Evolutionary conservation across 129 eudicot genomes (phyloP).

Genomic region (Ambrosia artemisiifolia): DNA sequence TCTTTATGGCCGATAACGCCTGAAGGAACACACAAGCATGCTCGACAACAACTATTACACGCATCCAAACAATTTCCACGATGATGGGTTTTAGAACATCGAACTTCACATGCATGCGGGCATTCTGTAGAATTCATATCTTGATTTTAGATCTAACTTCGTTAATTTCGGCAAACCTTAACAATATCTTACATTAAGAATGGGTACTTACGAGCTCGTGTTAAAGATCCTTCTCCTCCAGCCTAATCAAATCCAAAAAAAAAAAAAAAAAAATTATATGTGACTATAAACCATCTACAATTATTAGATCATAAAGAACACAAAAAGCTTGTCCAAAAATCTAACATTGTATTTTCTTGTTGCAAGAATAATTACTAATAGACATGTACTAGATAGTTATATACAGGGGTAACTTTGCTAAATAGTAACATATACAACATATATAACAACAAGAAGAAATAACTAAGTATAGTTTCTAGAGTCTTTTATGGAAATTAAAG

Average conservation of each 20-base stretch:
- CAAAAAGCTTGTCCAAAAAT: too few relatives aligned
- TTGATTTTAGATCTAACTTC: too few relatives aligned
- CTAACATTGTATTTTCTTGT: too few relatives aligned
- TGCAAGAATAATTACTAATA: neutral
- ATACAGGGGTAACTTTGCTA: too few relatives aligned
- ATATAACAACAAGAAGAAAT: too few relatives aligned
- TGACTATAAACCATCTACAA: neutral
- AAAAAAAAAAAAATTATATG: neutral
- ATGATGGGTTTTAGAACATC: constrained; percentile 34
- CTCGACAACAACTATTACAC: constrained; percentile 30
- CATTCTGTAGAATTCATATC: constrained; percentile 21
- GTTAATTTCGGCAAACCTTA: neutral
- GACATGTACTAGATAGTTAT: too few relatives aligned
- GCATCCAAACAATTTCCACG: constrained; percentile 36
- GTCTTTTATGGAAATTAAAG: neutral
- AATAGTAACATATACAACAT: too few relatives aligned
- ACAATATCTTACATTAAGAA: neutral
- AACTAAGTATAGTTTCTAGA: too few relatives aligned
- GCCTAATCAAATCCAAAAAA: constrained; percentile 18
- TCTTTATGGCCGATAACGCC: constrained; percentile 37
- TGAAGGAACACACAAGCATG: constrained; percentile 35
- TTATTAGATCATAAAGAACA: neutral
- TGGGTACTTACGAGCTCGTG: constrained; percentile 22
- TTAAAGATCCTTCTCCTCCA: constrained; percentile 34
- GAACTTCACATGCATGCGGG: constrained; percentile 25